These are phyloP conservation scores for Grigorovia humatica DNA, from an alignment of 805 yeast genomes.

Conservation along the genomic window DNA sequence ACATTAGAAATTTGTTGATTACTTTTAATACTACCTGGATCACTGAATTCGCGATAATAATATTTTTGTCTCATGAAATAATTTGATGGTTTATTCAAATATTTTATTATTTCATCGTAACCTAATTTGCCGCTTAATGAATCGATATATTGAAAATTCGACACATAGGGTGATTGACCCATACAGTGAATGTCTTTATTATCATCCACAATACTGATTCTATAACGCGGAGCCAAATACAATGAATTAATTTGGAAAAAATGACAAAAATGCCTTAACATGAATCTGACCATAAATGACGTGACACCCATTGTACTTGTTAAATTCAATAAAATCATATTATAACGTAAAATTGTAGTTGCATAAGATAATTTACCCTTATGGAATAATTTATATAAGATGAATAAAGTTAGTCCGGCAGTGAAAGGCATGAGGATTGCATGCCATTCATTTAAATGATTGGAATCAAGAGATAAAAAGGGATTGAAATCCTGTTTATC, in stretches of 20 bases:
- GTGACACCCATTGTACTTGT: neutral
- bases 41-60: conserved; percentile 9
- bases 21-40: conserved; percentile 12
- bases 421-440: neutral
- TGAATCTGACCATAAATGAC: neutral
- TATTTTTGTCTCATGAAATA: conserved; percentile 1
- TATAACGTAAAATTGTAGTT: neutral
- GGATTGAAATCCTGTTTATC: neutral
- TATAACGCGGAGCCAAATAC: conserved; percentile 29
- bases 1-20: conserved; percentile 29
- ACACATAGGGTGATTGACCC: conserved; percentile 15
- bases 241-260: conserved; percentile 18
- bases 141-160: conserved; percentile 21
- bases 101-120: conserved; percentile 22
- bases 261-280: neutral
- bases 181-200: conserved; percentile 30
- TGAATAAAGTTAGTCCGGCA: conserved; percentile 16
- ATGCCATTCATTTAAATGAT: conserved; percentile 1
- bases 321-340: neutral
- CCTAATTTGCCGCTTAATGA: conserved; percentile 7
- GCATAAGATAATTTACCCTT: neutral
- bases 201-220: conserved; percentile 32
- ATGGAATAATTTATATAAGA: conserved; percentile 27
- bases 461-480: neutral
- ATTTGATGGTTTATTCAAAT: conserved; percentile 13